phyloP scores from a whole-genome alignment of 345 rosid genomes.

The Isatis tinctoria region DNA sequence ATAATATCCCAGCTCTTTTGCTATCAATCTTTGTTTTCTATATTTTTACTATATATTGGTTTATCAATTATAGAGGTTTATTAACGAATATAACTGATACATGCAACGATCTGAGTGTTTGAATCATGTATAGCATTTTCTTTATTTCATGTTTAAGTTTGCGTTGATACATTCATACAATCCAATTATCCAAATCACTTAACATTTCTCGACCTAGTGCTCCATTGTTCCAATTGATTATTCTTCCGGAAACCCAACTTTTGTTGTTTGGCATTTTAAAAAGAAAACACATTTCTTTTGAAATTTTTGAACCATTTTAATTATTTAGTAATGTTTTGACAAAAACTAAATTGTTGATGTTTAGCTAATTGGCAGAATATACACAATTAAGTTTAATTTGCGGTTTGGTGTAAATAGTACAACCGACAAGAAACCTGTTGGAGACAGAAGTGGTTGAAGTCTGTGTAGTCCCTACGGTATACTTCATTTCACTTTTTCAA shows the following conservation, averaged over 20 bases:
- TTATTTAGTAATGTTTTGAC: too few relatives aligned
- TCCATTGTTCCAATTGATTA: not conserved
- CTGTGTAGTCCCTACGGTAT: too few relatives aligned
- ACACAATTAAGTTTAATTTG: too few relatives aligned
- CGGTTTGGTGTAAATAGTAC: too few relatives aligned
- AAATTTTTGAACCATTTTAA: too few relatives aligned
- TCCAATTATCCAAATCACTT: not conserved
- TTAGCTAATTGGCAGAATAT: too few relatives aligned
- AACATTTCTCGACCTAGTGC: not conserved
- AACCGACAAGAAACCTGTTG: too few relatives aligned
- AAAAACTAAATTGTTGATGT: too few relatives aligned
- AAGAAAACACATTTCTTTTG: not conserved
- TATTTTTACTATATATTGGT: not conserved
- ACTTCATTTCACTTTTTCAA: too few relatives aligned
- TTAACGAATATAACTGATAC: slow-evolving; percentile 5
- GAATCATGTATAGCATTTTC: not conserved
- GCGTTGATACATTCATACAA: not conserved
- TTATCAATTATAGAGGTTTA: not conserved
- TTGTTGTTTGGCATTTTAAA: not conserved
- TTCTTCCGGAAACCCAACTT: not conserved
- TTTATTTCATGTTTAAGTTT: not conserved
- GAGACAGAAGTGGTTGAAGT: too few relatives aligned
- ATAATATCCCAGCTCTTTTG: not conserved
- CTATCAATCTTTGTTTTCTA: not conserved
- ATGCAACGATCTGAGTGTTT: slow-evolving; percentile 15